Percentiles rank a stretch among this genome's conserved stretches.
phyloP scores from a whole-genome alignment of 75 land plant species.

The Cupressus sempervirens region DNA sequence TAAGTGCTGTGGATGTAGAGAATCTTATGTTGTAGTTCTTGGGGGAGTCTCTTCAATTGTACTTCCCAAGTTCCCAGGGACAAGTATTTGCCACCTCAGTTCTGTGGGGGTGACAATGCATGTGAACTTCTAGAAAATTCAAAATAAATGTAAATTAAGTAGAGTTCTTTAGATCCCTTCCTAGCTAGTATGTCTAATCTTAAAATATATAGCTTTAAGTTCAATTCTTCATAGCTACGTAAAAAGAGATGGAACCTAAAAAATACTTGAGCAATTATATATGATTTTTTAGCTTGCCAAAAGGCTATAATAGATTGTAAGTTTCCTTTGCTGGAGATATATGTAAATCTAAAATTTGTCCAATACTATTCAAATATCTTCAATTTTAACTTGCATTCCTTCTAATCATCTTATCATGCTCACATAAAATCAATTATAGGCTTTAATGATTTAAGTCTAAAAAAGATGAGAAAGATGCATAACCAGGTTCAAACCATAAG shows the following conservation, averaged over 20 bases:
- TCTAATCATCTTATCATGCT: neutral
- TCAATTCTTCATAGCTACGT: neutral
- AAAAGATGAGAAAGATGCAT: no score
- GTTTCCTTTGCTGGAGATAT: neutral
- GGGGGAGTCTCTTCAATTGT: neutral
- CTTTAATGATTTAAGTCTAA: neutral
- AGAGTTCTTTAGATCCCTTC: neutral
- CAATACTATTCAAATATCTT: neutral
- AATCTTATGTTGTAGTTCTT: neutral
- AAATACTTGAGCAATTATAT: neutral
- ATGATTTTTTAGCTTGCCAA: neutral
- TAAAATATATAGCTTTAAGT: neutral
- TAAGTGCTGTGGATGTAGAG: neutral
- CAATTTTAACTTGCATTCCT: neutral
- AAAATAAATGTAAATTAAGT: neutral
- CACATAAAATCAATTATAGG: neutral
- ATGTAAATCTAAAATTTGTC: neutral
- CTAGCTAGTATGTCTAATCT: neutral
- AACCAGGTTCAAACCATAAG: no score
- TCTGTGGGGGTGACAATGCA: conserved; percentile 1
- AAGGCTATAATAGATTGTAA: neutral
- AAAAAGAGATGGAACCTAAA: neutral
- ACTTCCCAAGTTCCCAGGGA: neutral
- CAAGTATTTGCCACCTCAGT: neutral
- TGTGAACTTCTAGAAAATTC: neutral